Evolutionary conservation across 2,329 filamentous ascomycete genomes (phyloP).

Genomic region (Cordyceps javanica): DNA sequence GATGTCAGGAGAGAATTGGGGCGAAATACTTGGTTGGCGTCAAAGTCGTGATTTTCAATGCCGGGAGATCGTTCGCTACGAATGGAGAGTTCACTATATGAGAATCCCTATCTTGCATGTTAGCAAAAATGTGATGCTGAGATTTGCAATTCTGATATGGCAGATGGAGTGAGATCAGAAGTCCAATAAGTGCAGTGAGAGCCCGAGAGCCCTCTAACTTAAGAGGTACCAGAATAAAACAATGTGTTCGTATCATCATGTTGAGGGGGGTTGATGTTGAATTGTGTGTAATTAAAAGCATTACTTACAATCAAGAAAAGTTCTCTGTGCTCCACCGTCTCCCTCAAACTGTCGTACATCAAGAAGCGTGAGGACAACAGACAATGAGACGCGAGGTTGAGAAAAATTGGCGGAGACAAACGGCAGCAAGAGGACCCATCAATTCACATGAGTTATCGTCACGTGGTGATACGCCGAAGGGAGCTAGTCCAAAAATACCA

Average conservation of each 20-base stretch:
- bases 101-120: background rate
- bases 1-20: background rate
- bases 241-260: slow-evolving; percentile 67
- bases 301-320: background rate
- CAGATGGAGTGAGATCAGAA: slow-evolving; percentile 54
- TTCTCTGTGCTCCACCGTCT: background rate
- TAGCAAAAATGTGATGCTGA: background rate
- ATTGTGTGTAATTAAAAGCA: background rate
- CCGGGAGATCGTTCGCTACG: background rate
- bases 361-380: background rate
- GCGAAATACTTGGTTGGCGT: background rate
- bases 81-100: background rate
- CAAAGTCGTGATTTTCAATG: background rate
- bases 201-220: slow-evolving; percentile 63
- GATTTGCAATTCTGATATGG: background rate
- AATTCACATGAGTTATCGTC: background rate
- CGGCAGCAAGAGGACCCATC: slow-evolving; percentile 15
- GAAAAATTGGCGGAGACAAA: slow-evolving; percentile 7
- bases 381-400: background rate
- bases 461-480: background rate
- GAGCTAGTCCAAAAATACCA: background rate
- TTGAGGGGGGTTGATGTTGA: slow-evolving; percentile 18
- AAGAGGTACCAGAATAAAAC: slow-evolving; percentile 93
- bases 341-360: background rate
- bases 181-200: slow-evolving; percentile 76